phyloP scores from a whole-genome alignment of 148 eudicot genomes.

The Suaeda aralocaspica region DNA sequence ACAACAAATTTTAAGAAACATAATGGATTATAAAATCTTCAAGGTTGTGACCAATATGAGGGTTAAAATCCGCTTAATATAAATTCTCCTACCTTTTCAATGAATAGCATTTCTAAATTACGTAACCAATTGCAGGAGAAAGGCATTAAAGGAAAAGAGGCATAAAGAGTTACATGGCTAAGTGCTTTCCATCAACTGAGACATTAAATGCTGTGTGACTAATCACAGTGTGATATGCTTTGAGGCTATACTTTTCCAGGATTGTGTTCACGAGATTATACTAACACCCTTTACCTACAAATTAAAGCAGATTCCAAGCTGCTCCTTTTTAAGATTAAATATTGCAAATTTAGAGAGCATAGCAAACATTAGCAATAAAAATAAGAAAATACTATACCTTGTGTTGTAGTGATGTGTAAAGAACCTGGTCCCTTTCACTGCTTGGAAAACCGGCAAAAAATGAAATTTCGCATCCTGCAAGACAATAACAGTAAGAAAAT shows the following conservation, averaged over 20 bases:
- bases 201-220: conserved; percentile 69
- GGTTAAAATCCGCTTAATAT: too few species aligned
- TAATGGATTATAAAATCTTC: too few species aligned
- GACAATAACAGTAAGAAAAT: conserved; percentile 3
- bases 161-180: conserved; percentile 59
- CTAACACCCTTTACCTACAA: conserved; percentile 66
- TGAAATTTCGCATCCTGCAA: conserved; percentile 70
- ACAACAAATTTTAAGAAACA: too few species aligned
- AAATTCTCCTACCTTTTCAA: too few species aligned
- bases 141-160: neutral
- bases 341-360: neutral
- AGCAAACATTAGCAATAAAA: conserved; percentile 6
- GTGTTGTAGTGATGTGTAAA: conserved; percentile 56
- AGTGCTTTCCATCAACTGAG: conserved; percentile 77
- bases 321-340: neutral
- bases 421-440: conserved; percentile 45
- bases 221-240: conserved; percentile 58
- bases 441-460: conserved; percentile 58
- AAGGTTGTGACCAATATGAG: too few species aligned
- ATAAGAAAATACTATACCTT: conserved; percentile 36
- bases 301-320: conserved; percentile 15
- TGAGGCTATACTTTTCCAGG: conserved; percentile 74
- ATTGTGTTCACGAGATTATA: conserved; percentile 58
- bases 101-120: too few species aligned
- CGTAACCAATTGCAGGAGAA: neutral